Evolutionary conservation across 2,329 filamentous ascomycete genomes (phyloP), one percentile per base, ranked within the genome.

Genomic region (Fusarium sp.): DNA sequence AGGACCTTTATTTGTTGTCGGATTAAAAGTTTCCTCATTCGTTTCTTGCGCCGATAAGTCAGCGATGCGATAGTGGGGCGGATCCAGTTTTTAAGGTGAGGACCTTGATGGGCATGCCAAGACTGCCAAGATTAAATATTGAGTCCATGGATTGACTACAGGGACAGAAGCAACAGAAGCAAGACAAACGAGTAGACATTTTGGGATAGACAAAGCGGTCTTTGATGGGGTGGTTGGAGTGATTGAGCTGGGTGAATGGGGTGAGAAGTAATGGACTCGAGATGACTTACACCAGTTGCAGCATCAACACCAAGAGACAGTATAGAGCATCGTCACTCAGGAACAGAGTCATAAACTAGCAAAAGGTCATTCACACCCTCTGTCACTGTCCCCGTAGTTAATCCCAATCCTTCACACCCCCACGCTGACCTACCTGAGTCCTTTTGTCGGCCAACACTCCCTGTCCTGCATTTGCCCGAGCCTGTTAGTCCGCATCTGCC

Each of bases 81-180:
- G 51, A 4, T 54, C 57, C 67, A 57, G 40, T 71, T 61, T 71
- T 71, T 65, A 69, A 69, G 64, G 59, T 68, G 70, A 74, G 72
- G 70, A 74, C 72, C 72, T 59, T 74, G 72, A 74, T 74, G 65
- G 72, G 24, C 66, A 58, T 52, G 69, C 69, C 69, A 68, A 66
- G 65, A 29, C 45, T 46, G 67, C 67, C 65, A 74, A 67, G 67
- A 57, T 51, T 22, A 57, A 69, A 53, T 24, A 45, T 45, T 44
- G 42, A 45, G 16, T 16, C 45, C 25, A 47, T n/a, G 29, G 47
- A 24, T 51, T 22, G 32, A 32, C 58, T 57, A 65, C 52, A 25
- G 63, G 59, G 65, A 55, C 32, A n/a, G 16, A n/a, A 51, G 25
- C 20, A 18, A 55, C 32, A n/a, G 16, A n/a, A 51, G 25, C 20